Conservation (phyloP, 768 basidiomycete species). For the Rhodotorula kratochvilovae region DNA sequence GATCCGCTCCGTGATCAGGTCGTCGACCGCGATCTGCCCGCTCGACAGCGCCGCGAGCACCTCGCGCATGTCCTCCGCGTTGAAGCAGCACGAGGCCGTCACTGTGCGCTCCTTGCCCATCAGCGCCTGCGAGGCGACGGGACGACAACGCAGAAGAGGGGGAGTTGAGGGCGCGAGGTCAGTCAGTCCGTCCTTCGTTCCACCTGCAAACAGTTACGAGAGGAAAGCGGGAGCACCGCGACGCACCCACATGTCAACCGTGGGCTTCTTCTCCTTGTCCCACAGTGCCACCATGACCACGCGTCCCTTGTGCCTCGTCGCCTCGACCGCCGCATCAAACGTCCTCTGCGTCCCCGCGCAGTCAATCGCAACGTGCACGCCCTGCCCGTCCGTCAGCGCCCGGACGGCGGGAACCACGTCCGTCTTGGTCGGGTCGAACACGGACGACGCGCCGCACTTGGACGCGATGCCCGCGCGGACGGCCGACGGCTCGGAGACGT, state of each 20-base stretch:
- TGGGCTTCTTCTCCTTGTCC: conserved; percentile 46
- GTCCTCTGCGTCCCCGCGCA: conserved; percentile 53
- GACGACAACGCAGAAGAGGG: not conserved
- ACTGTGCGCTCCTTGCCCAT: conserved; percentile 51
- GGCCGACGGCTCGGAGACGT: conserved; percentile 52
- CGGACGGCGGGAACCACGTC: conserved; percentile 46
- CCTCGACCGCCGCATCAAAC: conserved; percentile 49
- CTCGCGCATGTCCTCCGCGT: conserved; percentile 51
- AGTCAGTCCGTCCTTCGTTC: too few relatives aligned
- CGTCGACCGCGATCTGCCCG: conserved; percentile 51
- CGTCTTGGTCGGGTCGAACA: conserved; percentile 48
- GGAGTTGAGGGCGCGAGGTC: not conserved
- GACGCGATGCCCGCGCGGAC: conserved; percentile 50
- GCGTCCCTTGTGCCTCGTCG: conserved; percentile 50
- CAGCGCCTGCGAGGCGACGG: conserved; percentile 42
- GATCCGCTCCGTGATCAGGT: conserved; percentile 53
- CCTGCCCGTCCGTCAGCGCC: conserved; percentile 42
- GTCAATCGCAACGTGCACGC: conserved; percentile 55
- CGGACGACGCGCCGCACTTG: conserved; percentile 50
- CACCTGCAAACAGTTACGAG: too few relatives aligned
- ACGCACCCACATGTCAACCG: conserved; percentile 46
- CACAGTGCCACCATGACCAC: conserved; percentile 54
- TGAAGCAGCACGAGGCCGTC: conserved; percentile 50
- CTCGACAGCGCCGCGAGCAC: conserved; percentile 50
- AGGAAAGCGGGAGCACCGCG: not conserved